Base-by-base conservation (phyloP, 306 rosid species). In the Malus fusca region DNA sequence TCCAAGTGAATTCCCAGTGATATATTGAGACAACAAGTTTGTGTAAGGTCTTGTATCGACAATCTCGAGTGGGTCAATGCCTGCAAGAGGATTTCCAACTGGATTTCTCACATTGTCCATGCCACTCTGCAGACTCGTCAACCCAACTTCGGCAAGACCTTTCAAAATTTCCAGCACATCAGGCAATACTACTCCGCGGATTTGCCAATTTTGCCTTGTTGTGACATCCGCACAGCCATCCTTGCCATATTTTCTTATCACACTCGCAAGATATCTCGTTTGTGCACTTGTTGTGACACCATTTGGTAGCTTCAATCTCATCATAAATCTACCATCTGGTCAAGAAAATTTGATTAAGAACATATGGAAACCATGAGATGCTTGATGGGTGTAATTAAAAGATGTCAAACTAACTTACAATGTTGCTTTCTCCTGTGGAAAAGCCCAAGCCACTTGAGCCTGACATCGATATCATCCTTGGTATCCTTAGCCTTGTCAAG, bases 61-160 rank as follows among this genome's bases (percentile, higher is more conserved):
- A 75, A 95, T 92, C 87, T 95, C 98, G 22, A 78, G 67, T 0
- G 96, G 96, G 43, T 95, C 98, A 78, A 92, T 77, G 40, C 98
- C 98, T 2, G 97, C 98, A 83, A 95, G 87, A 64, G 98, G 98
- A 80, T 90, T 95, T 12, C 98, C 98, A 12, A 92, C 98, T 22
- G 98, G 97, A 89, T 95, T 95, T 82, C 98, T 84, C 17, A 95
- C 98, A 72, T 95, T 95, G 87, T 95, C 98, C 98, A 95, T 95
- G 52, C 98, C 98, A 86, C 98, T 95, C 85, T 92, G 98, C 22
- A 95, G 78, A 73, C 98, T 95, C 2, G 97, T 95, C 70, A 95
- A 83, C 2, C 98, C 98, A 72, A 95, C 96, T 69, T 86, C 88
- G 10, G 76, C 92, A 8, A 92, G 92, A 4, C 97, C 98, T 79